Evolutionary conservation across 1,284 basidiomycete species (phyloP), one percentile per base, ranked within the genome.

Genomic region (Volvariella volvacea): DNA sequence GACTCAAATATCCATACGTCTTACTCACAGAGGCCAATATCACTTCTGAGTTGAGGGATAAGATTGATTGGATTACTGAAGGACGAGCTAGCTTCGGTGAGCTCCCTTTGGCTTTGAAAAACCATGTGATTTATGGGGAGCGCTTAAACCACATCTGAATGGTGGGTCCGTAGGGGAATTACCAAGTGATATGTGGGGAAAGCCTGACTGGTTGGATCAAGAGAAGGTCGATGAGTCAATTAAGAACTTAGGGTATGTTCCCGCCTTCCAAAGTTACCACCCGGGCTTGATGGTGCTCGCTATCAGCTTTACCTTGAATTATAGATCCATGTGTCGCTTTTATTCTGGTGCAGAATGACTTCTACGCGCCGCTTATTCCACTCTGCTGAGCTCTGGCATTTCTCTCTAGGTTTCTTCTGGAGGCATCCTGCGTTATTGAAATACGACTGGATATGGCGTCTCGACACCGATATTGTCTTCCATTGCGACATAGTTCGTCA

Each of bases 381-480:
- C n/a, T n/a, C n/a, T n/a, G n/a, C n/a, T n/a, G n/a, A n/a, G n/a
- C n/a, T n/a, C n/a, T 42, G 22, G 14, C 22, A 40, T 2, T 17
- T 12, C 28, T 41, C 22, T 43, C 16, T 15, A 56, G 58, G 57
- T 30, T 58, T 59, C 44, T 61, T 59, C 39, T 61, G 56, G 57
- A 41, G 50, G 10, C 54, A 61, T 30, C 56, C 57, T 8, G 56
- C 55, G 10, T 41, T 59, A 3, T 42, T 48, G 22, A 28, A 46
- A 37, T 61, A 59, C 33, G 59, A 61, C 4, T 61, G 59, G 59
- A 30, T 61, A 22, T 61, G 56, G 57, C 48, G 59, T 12, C 48
- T 61, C 3, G 59, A 61, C 42, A 55, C 59, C 15, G 59, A 61
- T 40, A 57, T 61, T 22, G 54, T 56, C 36, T 61, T 61, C 39